These are phyloP conservation scores for Amyloporia xantha DNA, from an alignment of 768 basidiomycete genomes.

Conservation along the genomic window DNA sequence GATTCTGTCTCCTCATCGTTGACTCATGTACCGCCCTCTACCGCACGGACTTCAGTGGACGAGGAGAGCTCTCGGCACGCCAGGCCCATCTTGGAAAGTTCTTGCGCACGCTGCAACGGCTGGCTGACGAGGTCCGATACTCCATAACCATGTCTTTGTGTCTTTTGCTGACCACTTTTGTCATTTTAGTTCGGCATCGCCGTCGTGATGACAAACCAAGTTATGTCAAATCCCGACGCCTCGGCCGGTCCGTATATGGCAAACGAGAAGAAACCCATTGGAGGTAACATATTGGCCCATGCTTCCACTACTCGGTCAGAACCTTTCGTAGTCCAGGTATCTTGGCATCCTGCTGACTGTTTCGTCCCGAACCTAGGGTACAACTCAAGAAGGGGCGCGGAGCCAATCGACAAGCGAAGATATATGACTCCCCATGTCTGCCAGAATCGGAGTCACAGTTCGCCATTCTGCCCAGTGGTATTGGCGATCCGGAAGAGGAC, in stretches of 20 bases:
- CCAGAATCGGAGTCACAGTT: constrained; percentile 96
- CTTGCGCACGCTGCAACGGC: constrained; percentile 81
- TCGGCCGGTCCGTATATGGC: constrained; percentile 81
- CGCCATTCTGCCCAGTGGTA: constrained; percentile 85
- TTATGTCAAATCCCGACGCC: constrained; percentile 98
- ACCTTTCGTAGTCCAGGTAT: not conserved
- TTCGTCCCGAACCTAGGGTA: constrained; percentile 40
- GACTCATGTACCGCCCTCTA: constrained; percentile 96
- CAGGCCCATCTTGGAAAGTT: constrained; percentile 97
- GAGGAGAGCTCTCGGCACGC: constrained; percentile 90
- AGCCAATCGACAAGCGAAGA: constrained; percentile 89
- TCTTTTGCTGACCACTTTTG: constrained; percentile 9
- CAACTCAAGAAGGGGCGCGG: constrained; percentile 91
- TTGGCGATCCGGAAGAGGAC: constrained; percentile 93
- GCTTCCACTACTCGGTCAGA: constrained; percentile 90
- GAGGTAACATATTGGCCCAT: constrained; percentile 98
- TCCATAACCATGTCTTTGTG: not conserved
- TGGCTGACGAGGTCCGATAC: constrained; percentile 86
- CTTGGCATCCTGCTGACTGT: not conserved
- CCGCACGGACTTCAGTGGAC: constrained; percentile 91
- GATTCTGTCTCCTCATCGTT: constrained; percentile 93
- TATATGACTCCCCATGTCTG: constrained; percentile 96
- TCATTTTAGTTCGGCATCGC: constrained; percentile 84
- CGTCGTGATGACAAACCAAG: constrained; percentile 96
- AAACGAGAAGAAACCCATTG: constrained; percentile 97